These are phyloP conservation scores for Ustilago hordei DNA, from an alignment of 1,284 basidiomycete species.

Conservation along the genomic window DNA sequence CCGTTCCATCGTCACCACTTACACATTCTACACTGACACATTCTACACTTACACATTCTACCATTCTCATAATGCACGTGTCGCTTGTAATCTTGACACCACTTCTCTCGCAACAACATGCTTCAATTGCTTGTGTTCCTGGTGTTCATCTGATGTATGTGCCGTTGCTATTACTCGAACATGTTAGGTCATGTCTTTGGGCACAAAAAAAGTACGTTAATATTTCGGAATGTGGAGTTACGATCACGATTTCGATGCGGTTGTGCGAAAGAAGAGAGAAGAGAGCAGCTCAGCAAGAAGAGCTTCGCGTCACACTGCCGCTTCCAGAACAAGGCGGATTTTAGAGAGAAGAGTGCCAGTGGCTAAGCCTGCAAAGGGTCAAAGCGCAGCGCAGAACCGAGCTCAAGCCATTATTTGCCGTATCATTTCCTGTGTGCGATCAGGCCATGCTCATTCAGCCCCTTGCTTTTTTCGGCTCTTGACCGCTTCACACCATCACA, in stretches of 20 bases:
- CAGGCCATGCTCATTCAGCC: slow-evolving; percentile 23
- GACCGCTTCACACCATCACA: slow-evolving; percentile 7
- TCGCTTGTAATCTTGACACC: slow-evolving; percentile 32
- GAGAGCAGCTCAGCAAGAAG: neutral
- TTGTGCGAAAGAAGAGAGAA: neutral
- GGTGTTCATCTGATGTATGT: neutral
- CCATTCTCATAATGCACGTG: neutral
- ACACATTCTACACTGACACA: neutral
- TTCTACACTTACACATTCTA: neutral
- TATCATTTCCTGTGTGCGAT: slow-evolving; percentile 18
- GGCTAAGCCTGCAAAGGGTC: slow-evolving; percentile 3
- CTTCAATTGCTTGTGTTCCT: neutral
- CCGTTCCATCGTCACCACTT: neutral
- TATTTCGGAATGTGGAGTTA: slow-evolving; percentile 8
- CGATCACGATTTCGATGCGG: slow-evolving; percentile 16
- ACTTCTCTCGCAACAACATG: slow-evolving; percentile 11
- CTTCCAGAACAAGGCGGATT: neutral
- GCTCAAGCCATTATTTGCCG: neutral
- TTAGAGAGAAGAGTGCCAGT: neutral
- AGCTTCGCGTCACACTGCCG: slow-evolving; percentile 7
- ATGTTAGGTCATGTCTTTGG: neutral
- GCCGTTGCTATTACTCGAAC: neutral
- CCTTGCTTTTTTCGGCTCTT: neutral
- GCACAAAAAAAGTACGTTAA: neutral
- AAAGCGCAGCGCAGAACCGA: slow-evolving; percentile 8